These are phyloP conservation scores for Naematelia encephala DNA, from an alignment of 768 basidiomycete genomes.

Conservation along the genomic window DNA sequence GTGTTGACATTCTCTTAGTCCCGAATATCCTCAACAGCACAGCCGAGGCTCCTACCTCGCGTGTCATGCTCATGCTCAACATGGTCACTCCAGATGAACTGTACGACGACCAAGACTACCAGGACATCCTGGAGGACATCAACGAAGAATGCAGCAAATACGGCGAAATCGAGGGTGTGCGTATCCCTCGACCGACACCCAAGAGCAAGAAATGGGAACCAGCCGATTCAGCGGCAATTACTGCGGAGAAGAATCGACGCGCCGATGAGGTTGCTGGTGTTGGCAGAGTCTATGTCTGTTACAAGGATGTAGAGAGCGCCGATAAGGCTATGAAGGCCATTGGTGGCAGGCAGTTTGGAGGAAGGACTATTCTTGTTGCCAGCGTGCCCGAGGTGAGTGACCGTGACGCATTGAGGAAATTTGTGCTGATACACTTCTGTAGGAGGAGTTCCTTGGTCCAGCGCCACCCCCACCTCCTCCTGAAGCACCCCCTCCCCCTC, in stretches of 20 bases:
- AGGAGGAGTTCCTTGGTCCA: slow-evolving; percentile 50
- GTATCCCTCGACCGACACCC: slow-evolving; percentile 37
- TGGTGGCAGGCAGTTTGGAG: slow-evolving; percentile 63
- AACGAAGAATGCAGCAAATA: slow-evolving; percentile 54
- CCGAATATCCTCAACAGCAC: slow-evolving; percentile 42
- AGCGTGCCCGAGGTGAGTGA: slow-evolving; percentile 46
- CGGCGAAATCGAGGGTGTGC: slow-evolving; percentile 46
- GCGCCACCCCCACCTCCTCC: slow-evolving; percentile 45
- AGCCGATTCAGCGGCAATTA: slow-evolving; percentile 60
- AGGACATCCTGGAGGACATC: slow-evolving; percentile 90
- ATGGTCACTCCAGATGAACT: slow-evolving; percentile 97
- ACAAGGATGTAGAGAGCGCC: slow-evolving; percentile 62
- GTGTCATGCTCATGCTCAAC: slow-evolving; percentile 94
- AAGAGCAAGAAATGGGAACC: slow-evolving; percentile 71
- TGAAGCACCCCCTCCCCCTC: slow-evolving; percentile 21
- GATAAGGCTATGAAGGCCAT: slow-evolving; percentile 73
- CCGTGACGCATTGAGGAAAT: background rate
- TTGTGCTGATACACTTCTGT: background rate
- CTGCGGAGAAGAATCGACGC: slow-evolving; percentile 57
- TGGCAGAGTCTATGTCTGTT: slow-evolving; percentile 94
- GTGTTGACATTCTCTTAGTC: slow-evolving; percentile 13
- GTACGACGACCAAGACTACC: slow-evolving; percentile 82
- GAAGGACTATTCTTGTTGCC: slow-evolving; percentile 49
- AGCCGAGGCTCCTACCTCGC: slow-evolving; percentile 64
- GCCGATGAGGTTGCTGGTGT: slow-evolving; percentile 76